A percentile compares a stretch with the other conserved stretches of the same genome.
phyloP scores from a whole-genome alignment of 257 asterid genomes.

The Anisodus acutangulus region DNA sequence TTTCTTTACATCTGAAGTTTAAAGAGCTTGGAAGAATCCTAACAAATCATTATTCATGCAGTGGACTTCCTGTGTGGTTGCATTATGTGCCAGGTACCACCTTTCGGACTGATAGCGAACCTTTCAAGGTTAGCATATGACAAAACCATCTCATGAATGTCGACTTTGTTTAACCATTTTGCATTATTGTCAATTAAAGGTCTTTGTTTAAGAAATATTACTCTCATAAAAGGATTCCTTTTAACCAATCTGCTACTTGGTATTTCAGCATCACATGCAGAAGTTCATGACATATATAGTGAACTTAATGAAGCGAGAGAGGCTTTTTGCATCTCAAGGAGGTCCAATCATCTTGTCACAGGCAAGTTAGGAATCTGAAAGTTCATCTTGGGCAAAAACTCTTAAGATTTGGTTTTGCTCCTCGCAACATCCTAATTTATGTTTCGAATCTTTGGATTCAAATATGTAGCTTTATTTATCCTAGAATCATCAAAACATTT shows the following conservation, averaged over 20 bases:
- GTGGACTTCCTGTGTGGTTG: slow-evolving; percentile 96
- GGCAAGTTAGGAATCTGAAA: slow-evolving; percentile 50
- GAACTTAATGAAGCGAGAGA: slow-evolving; percentile 78
- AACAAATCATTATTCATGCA: slow-evolving; percentile 41
- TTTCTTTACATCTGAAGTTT: background rate
- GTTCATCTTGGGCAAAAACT: background rate
- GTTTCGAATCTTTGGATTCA: background rate
- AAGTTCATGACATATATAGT: slow-evolving; percentile 74
- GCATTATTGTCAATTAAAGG: too few relatives aligned
- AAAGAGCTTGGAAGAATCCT: slow-evolving; percentile 22
- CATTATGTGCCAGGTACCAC: slow-evolving; percentile 89
- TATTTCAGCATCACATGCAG: slow-evolving; percentile 75
- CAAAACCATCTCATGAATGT: slow-evolving; percentile 14
- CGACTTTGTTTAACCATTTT: background rate
- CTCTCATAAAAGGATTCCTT: background rate
- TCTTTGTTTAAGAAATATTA: too few relatives aligned
- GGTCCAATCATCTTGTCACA: slow-evolving; percentile 90
- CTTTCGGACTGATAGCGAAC: slow-evolving; percentile 82
- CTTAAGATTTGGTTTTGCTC: background rate
- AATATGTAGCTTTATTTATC: background rate
- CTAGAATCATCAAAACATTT: background rate
- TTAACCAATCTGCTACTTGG: slow-evolving; percentile 16
- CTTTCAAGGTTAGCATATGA: slow-evolving; percentile 65
- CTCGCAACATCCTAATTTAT: background rate
- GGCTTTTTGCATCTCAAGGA: slow-evolving; percentile 83